Evolutionary conservation across 305 asterid species (phyloP).

Genomic region (Fraxinus nigra): DNA sequence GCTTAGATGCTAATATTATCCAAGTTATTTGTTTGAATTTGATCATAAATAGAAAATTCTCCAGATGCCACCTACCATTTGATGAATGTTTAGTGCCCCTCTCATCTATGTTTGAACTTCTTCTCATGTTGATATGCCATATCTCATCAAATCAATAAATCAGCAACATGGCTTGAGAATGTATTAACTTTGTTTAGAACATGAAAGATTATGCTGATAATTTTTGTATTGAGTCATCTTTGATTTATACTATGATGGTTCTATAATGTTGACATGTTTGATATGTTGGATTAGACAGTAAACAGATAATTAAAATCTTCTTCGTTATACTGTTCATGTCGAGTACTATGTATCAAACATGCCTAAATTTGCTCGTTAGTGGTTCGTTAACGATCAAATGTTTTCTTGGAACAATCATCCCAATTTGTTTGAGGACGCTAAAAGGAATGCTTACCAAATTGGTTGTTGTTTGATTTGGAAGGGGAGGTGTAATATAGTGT

Average conservation of each 20-base stretch:
- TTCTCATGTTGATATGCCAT: neutral
- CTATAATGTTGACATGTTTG: neutral
- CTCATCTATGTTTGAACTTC: neutral
- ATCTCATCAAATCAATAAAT: neutral
- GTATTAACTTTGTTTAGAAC: neutral
- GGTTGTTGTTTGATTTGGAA: neutral
- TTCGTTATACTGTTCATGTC: neutral
- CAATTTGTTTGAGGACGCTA: neutral
- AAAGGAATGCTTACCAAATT: neutral
- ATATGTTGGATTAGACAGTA: neutral
- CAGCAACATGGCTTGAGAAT: neutral
- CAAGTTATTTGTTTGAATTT: neutral
- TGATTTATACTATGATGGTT: neutral
- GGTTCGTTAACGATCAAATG: neutral
- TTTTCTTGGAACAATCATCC: neutral
- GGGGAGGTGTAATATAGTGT: neutral
- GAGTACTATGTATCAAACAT: neutral
- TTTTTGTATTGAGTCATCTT: neutral
- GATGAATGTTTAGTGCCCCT: neutral
- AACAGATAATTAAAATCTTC: too few relatives aligned
- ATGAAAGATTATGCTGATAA: neutral
- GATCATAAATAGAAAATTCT: neutral
- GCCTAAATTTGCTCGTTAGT: neutral
- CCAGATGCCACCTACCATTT: neutral
- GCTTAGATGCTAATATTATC: neutral